Evolutionary conservation across 306 rosid species (phyloP).

Genomic region (Quercus aquifolioides): DNA sequence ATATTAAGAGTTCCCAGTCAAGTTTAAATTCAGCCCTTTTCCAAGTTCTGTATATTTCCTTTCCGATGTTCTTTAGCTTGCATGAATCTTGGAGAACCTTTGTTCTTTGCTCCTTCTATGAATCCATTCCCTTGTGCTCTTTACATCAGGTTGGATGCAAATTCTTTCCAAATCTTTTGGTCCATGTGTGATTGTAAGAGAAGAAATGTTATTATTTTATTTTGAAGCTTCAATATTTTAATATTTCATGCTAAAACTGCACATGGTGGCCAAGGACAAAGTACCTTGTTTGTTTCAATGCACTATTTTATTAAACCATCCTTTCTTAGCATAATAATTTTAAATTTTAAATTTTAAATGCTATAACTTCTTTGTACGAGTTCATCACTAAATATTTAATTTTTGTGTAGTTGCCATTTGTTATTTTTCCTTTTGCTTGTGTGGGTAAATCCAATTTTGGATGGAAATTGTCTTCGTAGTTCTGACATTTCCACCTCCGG

Average conservation of each 20-base stretch:
- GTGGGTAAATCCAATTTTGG: not conserved
- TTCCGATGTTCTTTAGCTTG: conserved; percentile 6
- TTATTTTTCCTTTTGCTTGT: not conserved
- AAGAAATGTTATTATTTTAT: not conserved
- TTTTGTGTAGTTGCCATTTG: not conserved
- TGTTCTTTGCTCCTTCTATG: conserved; percentile 5
- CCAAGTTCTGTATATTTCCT: not conserved
- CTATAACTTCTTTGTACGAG: no score
- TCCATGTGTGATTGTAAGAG: not conserved
- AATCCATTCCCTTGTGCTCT: conserved; percentile 14
- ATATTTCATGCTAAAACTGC: not conserved
- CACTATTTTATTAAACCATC: not conserved
- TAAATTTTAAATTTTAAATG: not conserved
- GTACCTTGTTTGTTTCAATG: not conserved
- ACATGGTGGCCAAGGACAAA: not conserved
- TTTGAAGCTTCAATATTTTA: not conserved
- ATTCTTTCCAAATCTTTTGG: conserved; percentile 5
- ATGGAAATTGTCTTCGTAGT: not conserved
- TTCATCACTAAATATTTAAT: not conserved
- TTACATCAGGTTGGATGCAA: conserved; percentile 5
- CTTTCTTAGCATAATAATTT: not conserved
- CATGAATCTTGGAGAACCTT: conserved; percentile 4
- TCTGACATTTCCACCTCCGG: not conserved
- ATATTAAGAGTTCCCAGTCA: conserved; percentile 29
- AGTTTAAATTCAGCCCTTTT: conserved; percentile 8